These are phyloP conservation scores for Fusarium albidum DNA, from an alignment of 2,329 filamentous ascomycete genomes.

Conservation along the genomic window DNA sequence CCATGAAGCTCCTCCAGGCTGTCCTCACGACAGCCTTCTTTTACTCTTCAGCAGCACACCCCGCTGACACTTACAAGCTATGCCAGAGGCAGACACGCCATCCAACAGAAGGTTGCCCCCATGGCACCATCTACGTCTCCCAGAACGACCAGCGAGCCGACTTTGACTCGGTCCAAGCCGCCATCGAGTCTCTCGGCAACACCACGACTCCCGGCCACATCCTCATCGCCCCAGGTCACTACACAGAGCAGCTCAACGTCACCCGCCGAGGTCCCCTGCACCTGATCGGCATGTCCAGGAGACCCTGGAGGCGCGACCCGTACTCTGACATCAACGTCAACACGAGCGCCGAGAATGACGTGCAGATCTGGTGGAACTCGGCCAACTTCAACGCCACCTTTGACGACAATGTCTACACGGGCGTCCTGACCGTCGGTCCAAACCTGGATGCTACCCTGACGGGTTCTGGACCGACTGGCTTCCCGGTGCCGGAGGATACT, in stretches of 20 bases:
- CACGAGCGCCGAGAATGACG: slow-evolving; percentile 49
- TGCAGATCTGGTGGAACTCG: slow-evolving; percentile 66
- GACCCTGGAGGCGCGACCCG: slow-evolving; percentile 43
- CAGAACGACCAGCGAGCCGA: slow-evolving; percentile 44
- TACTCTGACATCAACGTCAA: slow-evolving; percentile 56
- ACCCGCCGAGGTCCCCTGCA: slow-evolving; percentile 68
- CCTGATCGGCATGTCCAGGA: slow-evolving; percentile 63
- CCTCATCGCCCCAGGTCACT: slow-evolving; percentile 66
- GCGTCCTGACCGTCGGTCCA: slow-evolving; percentile 68
- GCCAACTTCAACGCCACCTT: slow-evolving; percentile 56
- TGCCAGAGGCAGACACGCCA: slow-evolving; percentile 28
- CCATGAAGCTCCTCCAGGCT: too few species aligned
- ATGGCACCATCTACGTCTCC: slow-evolving; percentile 53
- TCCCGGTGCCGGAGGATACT: slow-evolving; percentile 65
- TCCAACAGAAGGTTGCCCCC: slow-evolving; percentile 47
- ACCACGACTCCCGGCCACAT: slow-evolving; percentile 48
- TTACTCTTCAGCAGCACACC: not conserved
- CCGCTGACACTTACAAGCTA: slow-evolving; percentile 30
- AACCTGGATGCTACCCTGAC: slow-evolving; percentile 69
- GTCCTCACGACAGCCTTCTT: not conserved
- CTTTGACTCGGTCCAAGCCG: slow-evolving; percentile 51
- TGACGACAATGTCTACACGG: slow-evolving; percentile 69
- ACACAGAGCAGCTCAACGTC: slow-evolving; percentile 71
- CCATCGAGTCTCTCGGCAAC: slow-evolving; percentile 50
- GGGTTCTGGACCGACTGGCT: slow-evolving; percentile 68